These are phyloP conservation scores for Epichloe sp. DNA, from an alignment of 2,329 filamentous ascomycete genomes.

Conservation along the genomic window DNA sequence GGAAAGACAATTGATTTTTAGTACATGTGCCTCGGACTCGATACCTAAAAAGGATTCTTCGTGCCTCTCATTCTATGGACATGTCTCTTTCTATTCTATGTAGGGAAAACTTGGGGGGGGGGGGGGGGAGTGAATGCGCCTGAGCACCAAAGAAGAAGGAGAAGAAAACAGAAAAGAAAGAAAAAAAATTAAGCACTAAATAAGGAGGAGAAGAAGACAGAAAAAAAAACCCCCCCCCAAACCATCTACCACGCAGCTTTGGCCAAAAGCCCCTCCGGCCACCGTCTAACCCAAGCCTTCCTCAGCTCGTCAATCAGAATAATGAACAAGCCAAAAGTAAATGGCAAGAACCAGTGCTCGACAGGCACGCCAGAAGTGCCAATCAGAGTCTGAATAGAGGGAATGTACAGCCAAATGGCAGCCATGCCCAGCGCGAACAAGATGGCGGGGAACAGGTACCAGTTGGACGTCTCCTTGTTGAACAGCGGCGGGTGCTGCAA, in stretches of 20 bases:
- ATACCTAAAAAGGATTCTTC: too few relatives aligned
- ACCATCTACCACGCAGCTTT: slow-evolving; percentile 41
- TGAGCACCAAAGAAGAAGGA: background rate
- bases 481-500: slow-evolving; percentile 60
- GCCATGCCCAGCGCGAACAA: slow-evolving; percentile 55
- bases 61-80: too few relatives aligned
- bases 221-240: background rate
- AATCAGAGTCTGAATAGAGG: slow-evolving; percentile 46
- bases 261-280: slow-evolving; percentile 42
- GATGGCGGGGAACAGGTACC: slow-evolving; percentile 58
- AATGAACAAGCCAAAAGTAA: slow-evolving; percentile 49
- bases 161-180: background rate
- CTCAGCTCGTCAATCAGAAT: slow-evolving; percentile 53
- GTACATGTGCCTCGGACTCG: too few relatives aligned
- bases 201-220: background rate
- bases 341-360: slow-evolving; percentile 66
- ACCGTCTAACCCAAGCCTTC: slow-evolving; percentile 48
- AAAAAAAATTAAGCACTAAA: background rate
- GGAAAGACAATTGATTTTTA: too few relatives aligned
- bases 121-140: too few relatives aligned
- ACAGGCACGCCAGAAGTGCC: slow-evolving; percentile 51
- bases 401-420: slow-evolving; percentile 58
- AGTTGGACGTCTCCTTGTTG: slow-evolving; percentile 52
- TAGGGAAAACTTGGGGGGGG: too few relatives aligned
- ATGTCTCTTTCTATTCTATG: too few relatives aligned